These are phyloP conservation scores for Ichthyophthirius multifiliis DNA, from an alignment of 169 alveolate species.

Conservation along the genomic window DNA sequence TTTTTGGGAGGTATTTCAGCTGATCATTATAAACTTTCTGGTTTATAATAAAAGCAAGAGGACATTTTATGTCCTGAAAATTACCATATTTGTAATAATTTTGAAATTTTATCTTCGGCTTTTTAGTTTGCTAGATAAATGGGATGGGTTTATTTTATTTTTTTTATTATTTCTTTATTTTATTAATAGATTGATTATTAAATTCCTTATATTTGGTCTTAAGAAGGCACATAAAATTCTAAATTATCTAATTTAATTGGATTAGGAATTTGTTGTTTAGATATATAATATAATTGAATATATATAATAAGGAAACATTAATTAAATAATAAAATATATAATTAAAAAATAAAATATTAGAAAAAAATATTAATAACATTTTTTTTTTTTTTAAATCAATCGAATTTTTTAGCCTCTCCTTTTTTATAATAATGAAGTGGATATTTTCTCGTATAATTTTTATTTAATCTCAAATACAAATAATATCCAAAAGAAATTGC, in stretches of 20 bases:
- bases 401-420: not conserved
- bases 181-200: too few relatives aligned
- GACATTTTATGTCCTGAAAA: not conserved
- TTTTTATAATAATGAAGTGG: not conserved
- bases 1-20: not conserved
- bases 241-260: too few relatives aligned
- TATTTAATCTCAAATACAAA: conserved; percentile 37
- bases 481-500: not conserved
- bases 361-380: too few relatives aligned
- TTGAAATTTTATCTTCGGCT: not conserved
- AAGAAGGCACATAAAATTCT: too few relatives aligned
- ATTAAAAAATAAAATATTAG: too few relatives aligned
- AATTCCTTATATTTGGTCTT: too few relatives aligned
- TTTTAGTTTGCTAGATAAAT: not conserved
- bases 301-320: too few relatives aligned
- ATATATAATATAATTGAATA: too few relatives aligned
- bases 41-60: not conserved
- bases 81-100: not conserved
- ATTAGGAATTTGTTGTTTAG: too few relatives aligned
- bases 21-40: not conserved
- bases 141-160: not conserved
- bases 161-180: too few relatives aligned
- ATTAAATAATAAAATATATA: too few relatives aligned
- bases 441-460: not conserved
- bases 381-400: not conserved